Percentiles rank a stretch among this genome's conserved stretches.
phyloP scores from a whole-genome alignment of 495 filamentous ascomycete genomes.

The Aspergillus avenaceus region DNA sequence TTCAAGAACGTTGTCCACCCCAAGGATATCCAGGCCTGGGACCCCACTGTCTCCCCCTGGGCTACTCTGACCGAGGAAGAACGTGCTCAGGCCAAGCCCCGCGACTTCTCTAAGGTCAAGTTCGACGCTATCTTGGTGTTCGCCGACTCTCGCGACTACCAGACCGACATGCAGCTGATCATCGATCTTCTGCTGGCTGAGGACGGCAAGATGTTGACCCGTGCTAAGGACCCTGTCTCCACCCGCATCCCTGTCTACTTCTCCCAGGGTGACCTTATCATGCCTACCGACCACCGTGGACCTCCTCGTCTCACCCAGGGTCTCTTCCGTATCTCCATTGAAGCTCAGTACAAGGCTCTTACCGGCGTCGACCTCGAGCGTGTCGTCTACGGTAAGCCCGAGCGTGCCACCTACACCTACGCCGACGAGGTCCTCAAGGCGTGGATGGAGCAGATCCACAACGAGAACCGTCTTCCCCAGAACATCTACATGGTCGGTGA shows the following conservation, averaged over 20 bases:
- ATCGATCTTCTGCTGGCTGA: slow-evolving; percentile 76
- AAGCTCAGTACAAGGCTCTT: slow-evolving; percentile 74
- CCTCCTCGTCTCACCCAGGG: slow-evolving; percentile 70
- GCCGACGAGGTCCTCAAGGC: slow-evolving; percentile 69
- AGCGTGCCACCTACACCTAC: slow-evolving; percentile 76
- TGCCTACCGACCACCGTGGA: slow-evolving; percentile 70
- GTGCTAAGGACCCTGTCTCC: slow-evolving; percentile 62
- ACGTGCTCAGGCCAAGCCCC: slow-evolving; percentile 58
- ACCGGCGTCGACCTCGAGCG: slow-evolving; percentile 74
- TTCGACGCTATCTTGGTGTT: slow-evolving; percentile 83
- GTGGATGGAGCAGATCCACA: slow-evolving; percentile 76
- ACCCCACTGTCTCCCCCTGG: slow-evolving; percentile 79
- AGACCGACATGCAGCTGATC: slow-evolving; percentile 80
- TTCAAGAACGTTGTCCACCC: slow-evolving; percentile 87
- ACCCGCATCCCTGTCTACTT: slow-evolving; percentile 74
- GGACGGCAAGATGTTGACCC: slow-evolving; percentile 63
- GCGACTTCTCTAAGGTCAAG: slow-evolving; percentile 64
- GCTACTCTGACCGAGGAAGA: slow-evolving; percentile 67
- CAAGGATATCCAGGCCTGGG: slow-evolving; percentile 84
- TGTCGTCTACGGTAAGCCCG: slow-evolving; percentile 81
- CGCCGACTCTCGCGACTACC: slow-evolving; percentile 79
- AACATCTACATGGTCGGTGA: slow-evolving; percentile 84
- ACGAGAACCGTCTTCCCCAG: slow-evolving; percentile 62
- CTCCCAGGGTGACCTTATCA: slow-evolving; percentile 69
- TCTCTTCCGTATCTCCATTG: slow-evolving; percentile 70